phyloP scores from a whole-genome alignment of 192 early-diverging fungal genomes.

The Entomortierella lignicola region DNA sequence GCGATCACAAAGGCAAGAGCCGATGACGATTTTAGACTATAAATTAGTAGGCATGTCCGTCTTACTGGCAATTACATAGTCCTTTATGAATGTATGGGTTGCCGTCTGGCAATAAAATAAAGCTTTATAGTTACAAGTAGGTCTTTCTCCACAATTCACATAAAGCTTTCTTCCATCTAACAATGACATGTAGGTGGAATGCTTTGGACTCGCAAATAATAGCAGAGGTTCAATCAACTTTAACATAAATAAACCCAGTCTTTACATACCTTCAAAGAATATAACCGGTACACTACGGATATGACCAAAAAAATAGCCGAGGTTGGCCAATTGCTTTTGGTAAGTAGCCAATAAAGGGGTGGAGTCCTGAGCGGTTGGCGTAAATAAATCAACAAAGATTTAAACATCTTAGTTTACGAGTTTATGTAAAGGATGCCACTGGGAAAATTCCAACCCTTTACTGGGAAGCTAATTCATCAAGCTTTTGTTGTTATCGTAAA shows the following conservation, averaged over 20 bases:
- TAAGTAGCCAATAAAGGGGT: background rate
- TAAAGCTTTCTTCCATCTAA: too few relatives aligned
- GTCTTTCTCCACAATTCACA: too few relatives aligned
- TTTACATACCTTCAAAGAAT: background rate
- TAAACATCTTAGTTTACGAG: background rate
- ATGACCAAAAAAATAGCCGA: slow-evolving; percentile 24
- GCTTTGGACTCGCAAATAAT: background rate
- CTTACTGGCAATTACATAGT: too few relatives aligned
- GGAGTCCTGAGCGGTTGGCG: background rate
- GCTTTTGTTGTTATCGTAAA: background rate
- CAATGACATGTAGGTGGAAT: too few relatives aligned
- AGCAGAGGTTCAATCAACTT: background rate
- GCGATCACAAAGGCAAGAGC: too few relatives aligned
- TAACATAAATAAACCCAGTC: background rate
- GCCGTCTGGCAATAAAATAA: too few relatives aligned
- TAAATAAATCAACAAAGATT: background rate
- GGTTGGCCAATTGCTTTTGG: background rate
- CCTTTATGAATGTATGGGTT: too few relatives aligned
- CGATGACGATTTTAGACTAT: background rate
- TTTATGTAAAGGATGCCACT: background rate
- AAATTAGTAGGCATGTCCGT: too few relatives aligned
- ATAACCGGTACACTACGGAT: background rate
- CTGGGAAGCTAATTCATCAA: background rate
- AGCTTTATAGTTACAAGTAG: too few relatives aligned
- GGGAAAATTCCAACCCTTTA: background rate